Base-by-base conservation (phyloP, 2,329 filamentous ascomycete genomes). In the Neonectria magnoliae region DNA sequence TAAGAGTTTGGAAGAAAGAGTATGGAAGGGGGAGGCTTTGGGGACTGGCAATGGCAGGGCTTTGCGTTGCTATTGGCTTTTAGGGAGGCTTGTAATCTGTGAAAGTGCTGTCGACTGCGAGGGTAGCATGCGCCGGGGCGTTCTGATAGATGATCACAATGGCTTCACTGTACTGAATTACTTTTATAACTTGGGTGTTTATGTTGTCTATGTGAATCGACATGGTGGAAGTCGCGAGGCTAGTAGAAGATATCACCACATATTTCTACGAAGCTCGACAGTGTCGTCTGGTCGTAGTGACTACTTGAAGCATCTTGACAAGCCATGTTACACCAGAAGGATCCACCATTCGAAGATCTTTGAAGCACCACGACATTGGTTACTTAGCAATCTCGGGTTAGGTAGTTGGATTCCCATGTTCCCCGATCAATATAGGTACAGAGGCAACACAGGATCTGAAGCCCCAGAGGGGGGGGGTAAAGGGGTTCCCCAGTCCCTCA, bases 1-100 rank as follows among this genome's bases (percentile, higher is more conserved):
- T 97, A 85, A 85, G 67, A 69, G 31, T 66, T 69, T 62, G 60
- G 56, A 48, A 50, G 48, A 16, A 85, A 85, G 67, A 69, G 31
- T 64, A 68, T 61, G 60, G 57, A 51, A 52, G 52, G 57, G 57
- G 57, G 47, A 48, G 50, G 62, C 58, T 64, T 60, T 38, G 16
- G 47, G 51, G 13, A 25, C 18, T n/a, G 52, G 22, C 18, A 50
- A 52, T 31, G 42, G 18, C 16, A 53, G 54, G 48, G n/a, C 20
- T 36, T 62, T 48, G 44, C 31, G 48, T 54, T 67, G 50, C 59
- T 54, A 45, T 59, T 56, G 47, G 61, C 29, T 64, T 59, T 61
- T 57, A 57, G 54, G 45, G 60, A 57, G 64, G 67, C 61, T 71
- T 74, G 71, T 73, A 73, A 73, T 73, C 55, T 65, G 71, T 58